Percentiles rank a stretch among this genome's conserved stretches.
These are phyloP conservation scores for Spathaspora arborariae DNA, from an alignment of 805 yeast species.

Conservation along the genomic window DNA sequence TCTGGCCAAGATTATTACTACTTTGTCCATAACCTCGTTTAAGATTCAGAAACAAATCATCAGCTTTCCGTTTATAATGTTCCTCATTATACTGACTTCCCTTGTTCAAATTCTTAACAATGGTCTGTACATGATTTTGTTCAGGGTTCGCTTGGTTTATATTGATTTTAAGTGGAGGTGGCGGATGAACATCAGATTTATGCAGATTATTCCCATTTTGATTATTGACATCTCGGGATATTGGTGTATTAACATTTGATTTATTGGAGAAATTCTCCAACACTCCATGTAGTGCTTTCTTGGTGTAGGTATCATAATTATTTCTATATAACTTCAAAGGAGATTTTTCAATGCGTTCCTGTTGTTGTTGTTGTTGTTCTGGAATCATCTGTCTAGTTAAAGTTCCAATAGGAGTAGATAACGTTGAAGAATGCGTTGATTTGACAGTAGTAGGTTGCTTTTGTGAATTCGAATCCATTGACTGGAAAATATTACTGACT, in stretches of 20 bases:
- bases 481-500: constrained; percentile 4
- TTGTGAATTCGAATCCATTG: neutral
- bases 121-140: neutral
- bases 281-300: constrained; percentile 26
- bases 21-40: constrained; percentile 27
- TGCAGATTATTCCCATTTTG: neutral
- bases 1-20: constrained; percentile 3
- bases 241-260: constrained; percentile 11
- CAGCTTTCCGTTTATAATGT: constrained; percentile 35
- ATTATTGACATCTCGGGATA: neutral
- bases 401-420: constrained; percentile 36
- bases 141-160: neutral
- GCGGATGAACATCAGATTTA: neutral
- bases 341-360: constrained; percentile 14
- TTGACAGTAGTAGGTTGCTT: constrained; percentile 7
- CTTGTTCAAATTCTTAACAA: constrained; percentile 26
- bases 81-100: constrained; percentile 32
- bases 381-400: constrained; percentile 8
- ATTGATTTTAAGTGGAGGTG: neutral
- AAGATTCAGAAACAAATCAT: constrained; percentile 34
- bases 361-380: neutral
- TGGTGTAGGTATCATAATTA: constrained; percentile 40
- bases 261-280: constrained; percentile 16
- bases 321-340: constrained; percentile 38
- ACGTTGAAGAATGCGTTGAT: constrained; percentile 28